Evolutionary conservation across 73 alveolate species (phyloP), one percentile per base, ranked within the genome.

Genomic region (Paramecium pentaurelia): DNA sequence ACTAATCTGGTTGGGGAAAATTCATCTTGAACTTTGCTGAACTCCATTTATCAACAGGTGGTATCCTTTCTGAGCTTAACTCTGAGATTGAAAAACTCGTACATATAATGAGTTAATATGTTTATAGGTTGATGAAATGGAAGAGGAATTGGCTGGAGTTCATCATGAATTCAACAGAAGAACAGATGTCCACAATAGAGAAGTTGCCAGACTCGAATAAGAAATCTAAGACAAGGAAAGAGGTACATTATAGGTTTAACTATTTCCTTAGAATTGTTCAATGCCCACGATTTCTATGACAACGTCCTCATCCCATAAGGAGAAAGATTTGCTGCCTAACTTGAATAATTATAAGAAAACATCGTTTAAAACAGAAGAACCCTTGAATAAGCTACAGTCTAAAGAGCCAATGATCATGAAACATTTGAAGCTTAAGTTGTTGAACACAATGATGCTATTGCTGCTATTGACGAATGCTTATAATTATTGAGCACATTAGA

Each of bases 291-390:
- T 80, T 80, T 80, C 91, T 45, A 20, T 49, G 91, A 80, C 30
- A 80, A 80, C 47, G 91, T 80, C 45, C 73, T 80, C 77, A 80
- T 80, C 91, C 91, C 91, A 44, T 80, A 80, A 80, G 73, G 91
- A 80, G 91, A 80, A 28, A 80, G 91, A 80, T 80, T 80, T 42
- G 71, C 71, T 28, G 58, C 47, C 45, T 47, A 80, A 80, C 91
- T 80, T 42, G 91, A 80, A 64, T 47, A 80, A 80, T 80, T 80
- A 44, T 14, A 49, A 40, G 77, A 42, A 42, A 80, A 80, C 91
- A 80, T 80, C 32, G 91, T 30, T 12, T 8, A 44, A 5, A 80
- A 80, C 77, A 80, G 91, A 80, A 18, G 32, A 47, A 80, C 77
- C 42, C 75, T 80, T 27, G 75, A 60, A 22, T 60, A 80, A 47